phyloP scores from a whole-genome alignment of 2,329 filamentous ascomycete species.

The Mollisiaceae sp. region DNA sequence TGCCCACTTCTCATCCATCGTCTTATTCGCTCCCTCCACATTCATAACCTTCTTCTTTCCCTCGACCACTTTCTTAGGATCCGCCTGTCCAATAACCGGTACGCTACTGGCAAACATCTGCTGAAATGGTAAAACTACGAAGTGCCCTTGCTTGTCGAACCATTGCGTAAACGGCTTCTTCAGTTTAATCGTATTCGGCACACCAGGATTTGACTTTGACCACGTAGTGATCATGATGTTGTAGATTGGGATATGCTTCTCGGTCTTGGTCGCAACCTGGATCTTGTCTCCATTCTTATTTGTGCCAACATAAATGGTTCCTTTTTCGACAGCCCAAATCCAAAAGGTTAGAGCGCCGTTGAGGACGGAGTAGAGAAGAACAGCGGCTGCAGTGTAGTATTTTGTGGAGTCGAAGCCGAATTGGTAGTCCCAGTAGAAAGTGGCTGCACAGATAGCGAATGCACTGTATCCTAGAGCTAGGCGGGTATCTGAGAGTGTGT shows the following conservation, averaged over 20 bases:
- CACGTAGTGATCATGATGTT: slow-evolving; percentile 67
- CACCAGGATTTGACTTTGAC: slow-evolving; percentile 34
- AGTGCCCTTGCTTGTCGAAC: slow-evolving; percentile 76
- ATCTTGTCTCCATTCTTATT: slow-evolving; percentile 72
- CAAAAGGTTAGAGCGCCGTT: slow-evolving; percentile 82
- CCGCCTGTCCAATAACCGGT: slow-evolving; percentile 66
- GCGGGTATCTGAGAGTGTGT: slow-evolving; percentile 81
- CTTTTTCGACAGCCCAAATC: slow-evolving; percentile 83
- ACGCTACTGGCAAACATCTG: slow-evolving; percentile 74
- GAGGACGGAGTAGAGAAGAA: slow-evolving; percentile 77
- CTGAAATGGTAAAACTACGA: slow-evolving; percentile 79
- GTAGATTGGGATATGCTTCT: slow-evolving; percentile 85
- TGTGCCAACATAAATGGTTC: slow-evolving; percentile 78
- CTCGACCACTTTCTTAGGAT: slow-evolving; percentile 61
- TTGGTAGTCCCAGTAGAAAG: slow-evolving; percentile 92
- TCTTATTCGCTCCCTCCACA: slow-evolving; percentile 27
- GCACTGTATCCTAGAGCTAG: slow-evolving; percentile 83
- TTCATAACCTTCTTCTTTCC: slow-evolving; percentile 34
- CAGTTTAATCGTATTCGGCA: slow-evolving; percentile 42
- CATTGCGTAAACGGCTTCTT: slow-evolving; percentile 72
- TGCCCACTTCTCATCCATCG: slow-evolving; percentile 42
- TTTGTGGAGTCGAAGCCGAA: slow-evolving; percentile 89
- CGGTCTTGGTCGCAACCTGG: slow-evolving; percentile 71
- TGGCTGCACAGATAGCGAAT: slow-evolving; percentile 78
- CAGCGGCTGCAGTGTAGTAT: slow-evolving; percentile 78